Base-by-base conservation (phyloP, 179 eudicot species). In the Kewa caespitosa region DNA sequence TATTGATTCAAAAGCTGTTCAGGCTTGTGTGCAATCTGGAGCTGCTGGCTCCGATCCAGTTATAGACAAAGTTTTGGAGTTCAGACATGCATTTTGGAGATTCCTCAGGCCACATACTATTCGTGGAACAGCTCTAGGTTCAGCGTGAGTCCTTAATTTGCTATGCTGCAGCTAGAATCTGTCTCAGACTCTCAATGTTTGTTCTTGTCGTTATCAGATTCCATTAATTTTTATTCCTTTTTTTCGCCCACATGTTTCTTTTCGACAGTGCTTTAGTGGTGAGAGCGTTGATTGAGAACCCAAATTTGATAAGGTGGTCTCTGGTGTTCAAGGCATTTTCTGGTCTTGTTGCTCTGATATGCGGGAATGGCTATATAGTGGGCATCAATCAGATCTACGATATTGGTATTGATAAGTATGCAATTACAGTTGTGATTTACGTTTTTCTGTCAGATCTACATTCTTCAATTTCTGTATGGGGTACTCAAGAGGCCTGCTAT, bases 381-480 rank as follows among this genome's bases (percentile, higher is more conserved):
- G 99, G 99, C 86, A 91, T 95, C 83, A 95, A 95, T 88, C 99
- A 95, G 85, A 95, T 95, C 83, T 95, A 95, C 85, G 99, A 95
- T 86, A 94, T 95, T 81, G 99, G 98, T 74, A 95, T 95, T 77
- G 99, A 95, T 91, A 95, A 95, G 99, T 95, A 90, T 91, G 99
- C 79, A 36, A 72, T 77, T 83, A 38, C 76, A 33, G 61, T 50
- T 74, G 61, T 74, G 54, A 32, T 62, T 77, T 42, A 48, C 81
- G 64, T 69, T 31, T n/a, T n/a, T n/a, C n/a, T n/a, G n/a, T n/a
- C n/a, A n/a, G n/a, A n/a, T n/a, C 38, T 63, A 34, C 52, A 42
- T 48, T 61, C 32, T 33, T 18, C 38, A 70, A 78, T 46, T 59
- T 69, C 17, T 33, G 1, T 12, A 30, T 39, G 31, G 67, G 60